A percentile compares a stretch with the other conserved stretches of the same genome.
Conservation (phyloP, 2,329 filamentous ascomycete species). For the Pseudonectria foliicola region DNA sequence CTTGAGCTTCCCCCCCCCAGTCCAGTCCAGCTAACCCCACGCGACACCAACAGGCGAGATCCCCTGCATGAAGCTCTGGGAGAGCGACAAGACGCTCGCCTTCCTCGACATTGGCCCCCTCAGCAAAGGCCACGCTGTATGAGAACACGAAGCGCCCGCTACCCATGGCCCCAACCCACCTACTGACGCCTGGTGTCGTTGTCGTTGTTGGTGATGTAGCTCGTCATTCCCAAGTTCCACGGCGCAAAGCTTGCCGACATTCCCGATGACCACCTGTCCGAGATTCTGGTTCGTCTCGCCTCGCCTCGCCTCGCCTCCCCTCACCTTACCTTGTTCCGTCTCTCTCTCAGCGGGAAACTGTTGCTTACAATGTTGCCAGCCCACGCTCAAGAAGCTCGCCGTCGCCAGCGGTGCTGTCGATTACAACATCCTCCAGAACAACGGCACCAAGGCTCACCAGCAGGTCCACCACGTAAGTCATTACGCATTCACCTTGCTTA, state of each 20-base stretch:
- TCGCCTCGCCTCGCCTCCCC: background rate
- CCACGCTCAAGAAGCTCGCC: constrained; percentile 72
- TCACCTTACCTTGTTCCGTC: too few relatives aligned
- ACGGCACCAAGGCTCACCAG: constrained; percentile 86
- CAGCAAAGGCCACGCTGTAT: constrained; percentile 80
- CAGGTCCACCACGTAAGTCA: constrained; percentile 76
- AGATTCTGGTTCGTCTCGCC: constrained; percentile 62
- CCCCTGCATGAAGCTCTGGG: constrained; percentile 91
- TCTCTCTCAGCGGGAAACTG: background rate
- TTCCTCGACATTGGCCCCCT: constrained; percentile 95
- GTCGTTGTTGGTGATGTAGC: constrained; percentile 41
- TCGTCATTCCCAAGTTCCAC: constrained; percentile 94
- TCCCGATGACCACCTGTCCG: constrained; percentile 76
- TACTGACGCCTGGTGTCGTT: too few relatives aligned
- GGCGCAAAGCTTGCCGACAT: constrained; percentile 88
- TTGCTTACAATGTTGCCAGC: constrained; percentile 15
- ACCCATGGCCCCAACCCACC: too few relatives aligned
- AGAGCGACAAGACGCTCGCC: constrained; percentile 86
- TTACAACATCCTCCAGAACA: constrained; percentile 97
- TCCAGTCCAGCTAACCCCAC: constrained; percentile 1
- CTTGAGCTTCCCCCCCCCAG: too few relatives aligned
- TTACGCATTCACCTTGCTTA: background rate
- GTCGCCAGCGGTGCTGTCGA: constrained; percentile 66
- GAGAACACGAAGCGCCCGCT: too few relatives aligned
- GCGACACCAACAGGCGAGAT: constrained; percentile 94